Conservation (phyloP, 805 yeast genomes). For the Candida sphagnicola region DNA sequence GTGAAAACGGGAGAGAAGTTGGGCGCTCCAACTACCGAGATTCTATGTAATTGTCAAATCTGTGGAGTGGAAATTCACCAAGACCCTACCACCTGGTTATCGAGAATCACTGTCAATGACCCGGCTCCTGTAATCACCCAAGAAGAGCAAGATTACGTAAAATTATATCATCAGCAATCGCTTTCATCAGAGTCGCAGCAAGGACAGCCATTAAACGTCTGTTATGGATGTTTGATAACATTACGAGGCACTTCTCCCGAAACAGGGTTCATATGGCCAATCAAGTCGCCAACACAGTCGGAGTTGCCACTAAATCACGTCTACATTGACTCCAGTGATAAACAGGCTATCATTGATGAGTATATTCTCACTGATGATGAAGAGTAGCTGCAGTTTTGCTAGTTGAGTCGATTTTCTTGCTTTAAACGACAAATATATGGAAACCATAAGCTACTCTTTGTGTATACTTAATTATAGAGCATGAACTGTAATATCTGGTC, state of each 20-base stretch:
- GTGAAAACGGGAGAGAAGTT: conserved; percentile 84
- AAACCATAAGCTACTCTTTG: no score
- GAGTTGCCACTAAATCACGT: conserved; percentile 4
- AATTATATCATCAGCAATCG: conserved; percentile 3
- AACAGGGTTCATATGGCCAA: conserved; percentile 32
- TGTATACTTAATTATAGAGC: no score
- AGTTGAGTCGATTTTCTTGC: neutral
- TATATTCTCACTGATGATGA: conserved; percentile 42
- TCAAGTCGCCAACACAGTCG: conserved; percentile 17
- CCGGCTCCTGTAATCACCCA: conserved; percentile 45
- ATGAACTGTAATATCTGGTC: no score
- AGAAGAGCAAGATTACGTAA: conserved; percentile 31
- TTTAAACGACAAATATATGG: neutral
- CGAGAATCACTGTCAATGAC: conserved; percentile 59
- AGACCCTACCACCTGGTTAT: conserved; percentile 64
- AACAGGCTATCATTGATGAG: conserved; percentile 43
- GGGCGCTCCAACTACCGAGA: conserved; percentile 38
- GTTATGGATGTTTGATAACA: conserved; percentile 76
- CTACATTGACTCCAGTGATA: conserved; percentile 14
- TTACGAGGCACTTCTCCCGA: conserved; percentile 38
- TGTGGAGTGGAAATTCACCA: conserved; percentile 54
- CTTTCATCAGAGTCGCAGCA: neutral
- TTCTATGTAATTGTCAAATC: conserved; percentile 40
- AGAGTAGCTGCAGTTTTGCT: conserved; percentile 3
- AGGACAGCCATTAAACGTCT: conserved; percentile 32